Conservation (phyloP, 2,329 filamentous ascomycete genomes). For the Colletotrichum sp. region DNA sequence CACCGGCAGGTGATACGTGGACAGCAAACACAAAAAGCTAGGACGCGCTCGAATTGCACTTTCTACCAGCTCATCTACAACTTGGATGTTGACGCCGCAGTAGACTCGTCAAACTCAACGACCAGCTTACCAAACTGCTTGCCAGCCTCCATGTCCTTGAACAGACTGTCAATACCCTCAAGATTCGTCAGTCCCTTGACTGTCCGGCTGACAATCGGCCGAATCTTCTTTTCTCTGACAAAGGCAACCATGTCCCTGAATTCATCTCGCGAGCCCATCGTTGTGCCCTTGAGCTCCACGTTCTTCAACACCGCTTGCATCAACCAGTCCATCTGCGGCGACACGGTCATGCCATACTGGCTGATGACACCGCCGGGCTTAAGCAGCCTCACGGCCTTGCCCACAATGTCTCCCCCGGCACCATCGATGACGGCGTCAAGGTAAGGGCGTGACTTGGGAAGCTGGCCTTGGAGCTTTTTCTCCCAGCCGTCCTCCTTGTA, state of each 20-base stretch:
- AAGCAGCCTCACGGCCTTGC: conserved; percentile 69
- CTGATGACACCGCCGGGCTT: conserved; percentile 85
- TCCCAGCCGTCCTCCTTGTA: conserved; percentile 87
- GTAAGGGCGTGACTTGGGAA: conserved; percentile 70
- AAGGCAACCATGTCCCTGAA: conserved; percentile 92
- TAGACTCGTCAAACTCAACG: conserved; percentile 64
- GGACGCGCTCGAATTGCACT: neutral
- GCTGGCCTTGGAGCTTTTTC: conserved; percentile 67
- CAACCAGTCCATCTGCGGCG: conserved; percentile 83
- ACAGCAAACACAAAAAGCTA: neutral
- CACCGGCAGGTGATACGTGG: neutral
- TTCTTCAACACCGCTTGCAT: conserved; percentile 89
- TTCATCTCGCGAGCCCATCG: conserved; percentile 90
- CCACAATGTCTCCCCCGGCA: conserved; percentile 85
- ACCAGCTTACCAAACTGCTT: conserved; percentile 94
- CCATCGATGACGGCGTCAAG: conserved; percentile 90
- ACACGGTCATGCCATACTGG: conserved; percentile 89
- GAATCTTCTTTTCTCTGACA: conserved; percentile 74
- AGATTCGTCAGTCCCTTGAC: conserved; percentile 77
- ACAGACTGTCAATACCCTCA: conserved; percentile 80
- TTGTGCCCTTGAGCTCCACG: conserved; percentile 83
- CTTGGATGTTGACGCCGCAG: conserved; percentile 41
- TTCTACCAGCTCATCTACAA: conserved; percentile 33
- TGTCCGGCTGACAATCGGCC: conserved; percentile 77
- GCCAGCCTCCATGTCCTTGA: conserved; percentile 86